These are phyloP conservation scores for Xylaria sp. DNA, from an alignment of 2,329 filamentous ascomycete species.

Conservation along the genomic window DNA sequence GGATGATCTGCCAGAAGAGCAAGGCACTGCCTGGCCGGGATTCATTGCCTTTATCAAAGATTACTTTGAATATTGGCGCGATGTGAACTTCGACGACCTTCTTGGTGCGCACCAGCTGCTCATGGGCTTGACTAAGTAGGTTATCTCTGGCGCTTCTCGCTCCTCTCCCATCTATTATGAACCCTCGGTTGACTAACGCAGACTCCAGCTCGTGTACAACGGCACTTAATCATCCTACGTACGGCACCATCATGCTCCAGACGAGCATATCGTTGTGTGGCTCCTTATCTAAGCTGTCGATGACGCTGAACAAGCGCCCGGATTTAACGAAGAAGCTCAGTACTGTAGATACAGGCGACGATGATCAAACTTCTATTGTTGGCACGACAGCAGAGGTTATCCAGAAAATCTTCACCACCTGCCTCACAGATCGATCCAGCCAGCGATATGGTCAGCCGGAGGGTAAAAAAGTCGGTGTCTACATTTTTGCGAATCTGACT, in stretches of 20 bases:
- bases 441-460: constrained; percentile 75
- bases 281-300: constrained; percentile 82
- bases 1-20: constrained; percentile 71
- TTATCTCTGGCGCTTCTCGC: constrained; percentile 32
- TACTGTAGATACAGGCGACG: constrained; percentile 66
- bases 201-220: constrained; percentile 77
- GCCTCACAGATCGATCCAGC: constrained; percentile 81
- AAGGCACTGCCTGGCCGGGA: constrained; percentile 76
- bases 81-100: constrained; percentile 80
- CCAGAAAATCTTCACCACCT: constrained; percentile 90
- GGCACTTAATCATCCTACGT: constrained; percentile 80
- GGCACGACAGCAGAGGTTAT: constrained; percentile 90
- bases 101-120: constrained; percentile 80
- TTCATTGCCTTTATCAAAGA: constrained; percentile 83
- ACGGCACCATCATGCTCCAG: constrained; percentile 84
- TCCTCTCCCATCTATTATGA: background rate
- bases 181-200: constrained; percentile 25
- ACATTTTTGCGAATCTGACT: constrained; percentile 91
- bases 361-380: constrained; percentile 80
- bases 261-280: constrained; percentile 85
- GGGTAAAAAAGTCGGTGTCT: constrained; percentile 88
- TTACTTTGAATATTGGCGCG: constrained; percentile 83
- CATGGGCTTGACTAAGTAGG: constrained; percentile 79
- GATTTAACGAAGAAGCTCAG: constrained; percentile 77
- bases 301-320: constrained; percentile 83